phyloP scores from a whole-genome alignment of 371 early-diverging fungal genomes.

The Mucor plumbeus region DNA sequence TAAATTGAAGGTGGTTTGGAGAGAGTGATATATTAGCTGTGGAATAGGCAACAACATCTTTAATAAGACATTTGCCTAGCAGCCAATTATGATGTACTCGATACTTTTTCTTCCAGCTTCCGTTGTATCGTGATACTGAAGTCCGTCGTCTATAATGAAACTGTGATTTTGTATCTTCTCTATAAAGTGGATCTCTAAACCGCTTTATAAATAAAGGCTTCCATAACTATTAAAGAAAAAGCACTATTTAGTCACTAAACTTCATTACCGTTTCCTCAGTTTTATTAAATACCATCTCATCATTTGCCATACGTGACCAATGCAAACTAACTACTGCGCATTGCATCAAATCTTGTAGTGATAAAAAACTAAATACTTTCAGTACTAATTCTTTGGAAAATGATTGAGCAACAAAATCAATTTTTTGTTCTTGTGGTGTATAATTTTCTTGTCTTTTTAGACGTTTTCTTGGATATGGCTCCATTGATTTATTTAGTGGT shows the following conservation, averaged over 20 bases:
- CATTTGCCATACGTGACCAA: slow-evolving; percentile 53
- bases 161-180: not conserved
- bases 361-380: slow-evolving; percentile 51
- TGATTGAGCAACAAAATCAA: slow-evolving; percentile 33
- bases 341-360: slow-evolving; percentile 44
- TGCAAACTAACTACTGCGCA: slow-evolving; percentile 46
- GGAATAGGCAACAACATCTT: slow-evolving; percentile 11
- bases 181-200: slow-evolving; percentile 28
- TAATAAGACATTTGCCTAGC: slow-evolving; percentile 41
- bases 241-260: no score
- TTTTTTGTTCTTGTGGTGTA: not conserved
- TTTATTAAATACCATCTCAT: slow-evolving; percentile 40
- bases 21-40: slow-evolving; percentile 7
- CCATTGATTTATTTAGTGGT: not conserved
- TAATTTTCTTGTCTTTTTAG: not conserved
- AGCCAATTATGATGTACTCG: slow-evolving; percentile 53
- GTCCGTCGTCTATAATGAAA: slow-evolving; percentile 4
- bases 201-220: slow-evolving; percentile 46
- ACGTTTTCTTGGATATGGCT: not conserved
- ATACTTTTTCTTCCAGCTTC: slow-evolving; percentile 52
- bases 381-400: slow-evolving; percentile 55
- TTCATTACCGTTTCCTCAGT: not conserved
- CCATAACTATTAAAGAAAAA: slow-evolving; percentile 47
- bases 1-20: slow-evolving; percentile 19
- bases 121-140: slow-evolving; percentile 20